A percentile compares a stretch with the other conserved stretches of the same genome.
Evolutionary conservation across 1,284 basidiomycete genomes (phyloP).

Genomic region (Ceratobasidium papillatum): DNA sequence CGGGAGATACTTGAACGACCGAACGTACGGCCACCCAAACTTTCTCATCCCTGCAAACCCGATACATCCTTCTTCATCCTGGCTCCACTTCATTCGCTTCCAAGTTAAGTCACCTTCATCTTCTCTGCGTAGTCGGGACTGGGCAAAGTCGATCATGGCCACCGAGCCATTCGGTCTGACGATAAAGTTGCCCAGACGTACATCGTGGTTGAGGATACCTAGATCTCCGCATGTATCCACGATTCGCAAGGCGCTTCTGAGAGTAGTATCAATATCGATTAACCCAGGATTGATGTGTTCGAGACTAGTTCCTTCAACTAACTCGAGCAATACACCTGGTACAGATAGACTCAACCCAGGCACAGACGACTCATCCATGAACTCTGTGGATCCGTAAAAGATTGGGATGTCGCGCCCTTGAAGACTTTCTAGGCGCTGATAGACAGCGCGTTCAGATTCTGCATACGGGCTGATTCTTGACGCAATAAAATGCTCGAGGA

Average conservation of each 20-base stretch:
- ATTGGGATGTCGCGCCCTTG: neutral
- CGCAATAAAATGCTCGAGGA: neutral
- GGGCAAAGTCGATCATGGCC: constrained; percentile 12
- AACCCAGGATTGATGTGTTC: neutral
- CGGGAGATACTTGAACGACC: no score
- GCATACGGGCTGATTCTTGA: neutral
- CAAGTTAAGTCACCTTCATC: neutral
- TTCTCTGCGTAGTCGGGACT: neutral
- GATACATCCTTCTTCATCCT: neutral
- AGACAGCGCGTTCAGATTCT: neutral
- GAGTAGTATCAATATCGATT: neutral
- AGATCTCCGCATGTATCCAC: neutral
- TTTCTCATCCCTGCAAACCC: neutral
- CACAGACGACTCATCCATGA: neutral
- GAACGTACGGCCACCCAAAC: no score
- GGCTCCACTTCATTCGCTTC: neutral
- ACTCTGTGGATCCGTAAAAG: neutral
- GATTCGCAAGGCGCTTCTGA: neutral
- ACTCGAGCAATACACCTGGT: neutral
- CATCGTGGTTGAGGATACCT: neutral
- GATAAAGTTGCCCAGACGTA: constrained; percentile 3
- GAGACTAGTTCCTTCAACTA: neutral
- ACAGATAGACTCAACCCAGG: neutral
- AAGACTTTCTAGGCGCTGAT: neutral
- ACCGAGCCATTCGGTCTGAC: neutral